Evolutionary conservation across 768 basidiomycete species (phyloP), one percentile per base, ranked within the genome.

Genomic region (Podaxis sp.): DNA sequence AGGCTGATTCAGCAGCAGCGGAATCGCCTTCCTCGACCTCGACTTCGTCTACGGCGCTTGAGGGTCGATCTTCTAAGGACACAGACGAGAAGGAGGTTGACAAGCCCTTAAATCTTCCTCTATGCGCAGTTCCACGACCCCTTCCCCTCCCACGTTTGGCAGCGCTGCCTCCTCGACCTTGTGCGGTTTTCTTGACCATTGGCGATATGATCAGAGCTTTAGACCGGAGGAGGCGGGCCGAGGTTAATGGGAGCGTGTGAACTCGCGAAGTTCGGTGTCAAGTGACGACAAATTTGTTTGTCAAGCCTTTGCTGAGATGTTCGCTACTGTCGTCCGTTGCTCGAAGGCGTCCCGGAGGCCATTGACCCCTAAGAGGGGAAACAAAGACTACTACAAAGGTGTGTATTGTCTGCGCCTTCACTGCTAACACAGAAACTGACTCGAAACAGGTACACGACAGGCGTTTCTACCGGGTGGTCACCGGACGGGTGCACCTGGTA

Each of bases 381-480:
- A 97, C 78, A 98, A 98, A 70, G 94, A 99, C 71, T 98, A 82
- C 72, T 98, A 97, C 82, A 98, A 98, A 76, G 96, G 96, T 90
- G 6, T n/a, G 75, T 65, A 40, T 37, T 38, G 6, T 17, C n/a
- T 24, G 5, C 19, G n/a, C 17, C 33, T 49, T 58, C 36, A 9
- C 33, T n/a, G 3, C 43, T 15, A 62, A 33, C 33, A 29, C 4
- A n/a, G 13, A 19, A n/a, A 12, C 9, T 37, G 13, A 60, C 47
- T 61, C 33, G 40, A 52, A 40, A 25, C 9, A 94, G 93, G 94
- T 40, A 95, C 89, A 22, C 78, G 94, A 41, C 93, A 94, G 72
- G 89, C 94, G 0, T 82, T 79, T 62, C 85, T 94, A 29, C 92
- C 93, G 7, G 92, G 93, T 65, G 91, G 91, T 24, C 88, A 84